phyloP scores from a whole-genome alignment of 768 basidiomycete species.

The Trametes punicea region DNA sequence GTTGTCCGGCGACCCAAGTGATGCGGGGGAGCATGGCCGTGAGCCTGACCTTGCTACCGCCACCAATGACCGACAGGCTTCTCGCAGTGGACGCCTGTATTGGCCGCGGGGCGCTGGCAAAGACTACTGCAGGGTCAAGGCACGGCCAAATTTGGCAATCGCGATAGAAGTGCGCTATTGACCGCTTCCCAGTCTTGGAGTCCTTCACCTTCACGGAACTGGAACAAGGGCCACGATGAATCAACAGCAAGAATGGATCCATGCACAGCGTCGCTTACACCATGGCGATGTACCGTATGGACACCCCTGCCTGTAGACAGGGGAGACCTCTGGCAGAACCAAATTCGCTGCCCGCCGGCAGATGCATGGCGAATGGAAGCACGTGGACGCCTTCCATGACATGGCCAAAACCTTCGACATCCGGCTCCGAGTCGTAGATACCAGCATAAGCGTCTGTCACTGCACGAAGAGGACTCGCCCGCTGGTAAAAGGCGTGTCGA shows the following conservation, averaged over 20 bases:
- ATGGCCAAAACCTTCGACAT: constrained; percentile 59
- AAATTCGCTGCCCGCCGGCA: constrained; percentile 53
- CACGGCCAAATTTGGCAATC: constrained; percentile 78
- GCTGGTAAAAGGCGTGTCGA: constrained; percentile 83
- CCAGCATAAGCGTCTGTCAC: constrained; percentile 44
- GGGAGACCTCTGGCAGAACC: constrained; percentile 59
- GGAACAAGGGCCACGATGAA: too few species aligned
- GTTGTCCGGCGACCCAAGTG: constrained; percentile 81
- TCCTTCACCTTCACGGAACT: constrained; percentile 80
- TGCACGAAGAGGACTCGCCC: constrained; percentile 50
- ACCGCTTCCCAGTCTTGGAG: constrained; percentile 51
- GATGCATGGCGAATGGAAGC: constrained; percentile 68
- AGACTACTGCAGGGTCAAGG: constrained; percentile 55
- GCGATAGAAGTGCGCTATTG: constrained; percentile 89
- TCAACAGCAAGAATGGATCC: not conserved
- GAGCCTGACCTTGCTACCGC: constrained; percentile 49
- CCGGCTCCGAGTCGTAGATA: constrained; percentile 43
- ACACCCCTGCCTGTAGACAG: constrained; percentile 52
- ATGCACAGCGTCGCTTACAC: too few species aligned
- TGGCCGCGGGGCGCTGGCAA: constrained; percentile 59
- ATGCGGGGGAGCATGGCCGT: constrained; percentile 66
- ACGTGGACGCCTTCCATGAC: constrained; percentile 65
- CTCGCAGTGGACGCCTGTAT: constrained; percentile 55
- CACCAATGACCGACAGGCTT: constrained; percentile 59
- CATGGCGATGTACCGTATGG: constrained; percentile 78